Evolutionary conservation across 148 eudicot genomes (phyloP).

Genomic region (Dianthus caryophyllus): DNA sequence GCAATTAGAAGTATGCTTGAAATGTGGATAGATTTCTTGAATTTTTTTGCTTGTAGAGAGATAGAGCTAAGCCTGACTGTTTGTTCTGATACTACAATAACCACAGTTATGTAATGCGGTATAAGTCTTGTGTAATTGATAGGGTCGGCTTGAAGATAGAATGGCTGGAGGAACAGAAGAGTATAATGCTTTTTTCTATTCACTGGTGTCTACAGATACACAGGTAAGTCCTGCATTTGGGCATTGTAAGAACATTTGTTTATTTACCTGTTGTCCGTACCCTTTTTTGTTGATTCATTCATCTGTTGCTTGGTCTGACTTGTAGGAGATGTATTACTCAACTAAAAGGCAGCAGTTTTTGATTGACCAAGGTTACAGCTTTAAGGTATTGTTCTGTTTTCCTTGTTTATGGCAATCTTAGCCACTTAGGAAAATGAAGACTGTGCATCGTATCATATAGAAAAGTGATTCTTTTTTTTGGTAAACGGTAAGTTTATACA

Average conservation of each 20-base stretch:
- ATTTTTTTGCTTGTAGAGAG: not conserved
- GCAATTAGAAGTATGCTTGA: too few relatives aligned
- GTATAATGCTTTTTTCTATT: slow-evolving; percentile 98
- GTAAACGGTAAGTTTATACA: too few relatives aligned
- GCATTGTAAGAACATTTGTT: not conserved
- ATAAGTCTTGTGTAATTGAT: slow-evolving; percentile 15
- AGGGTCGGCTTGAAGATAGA: slow-evolving; percentile 94
- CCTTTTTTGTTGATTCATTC: too few relatives aligned
- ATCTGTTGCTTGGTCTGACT: slow-evolving; percentile 1
- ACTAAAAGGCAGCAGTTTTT: slow-evolving; percentile 97
- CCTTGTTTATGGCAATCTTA: not conserved
- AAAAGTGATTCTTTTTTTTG: too few relatives aligned
- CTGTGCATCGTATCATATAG: not conserved
- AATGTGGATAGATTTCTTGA: too few relatives aligned
- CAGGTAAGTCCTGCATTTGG: slow-evolving; percentile 44
- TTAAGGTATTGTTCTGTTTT: slow-evolving; percentile 51
- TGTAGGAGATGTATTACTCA: slow-evolving; percentile 98
- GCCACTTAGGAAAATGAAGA: not conserved
- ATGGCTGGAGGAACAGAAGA: slow-evolving; percentile 99
- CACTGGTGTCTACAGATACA: slow-evolving; percentile 96
- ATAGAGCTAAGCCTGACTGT: not conserved
- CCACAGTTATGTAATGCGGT: not conserved
- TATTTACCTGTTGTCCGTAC: too few relatives aligned
- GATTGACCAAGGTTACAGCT: slow-evolving; percentile 98
- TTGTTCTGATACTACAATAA: not conserved